A percentile compares a stretch with the other conserved stretches of the same genome.
Evolutionary conservation across 352 stramenopile genomes (phyloP).

Genomic region (Globisporangium carolinianum): DNA sequence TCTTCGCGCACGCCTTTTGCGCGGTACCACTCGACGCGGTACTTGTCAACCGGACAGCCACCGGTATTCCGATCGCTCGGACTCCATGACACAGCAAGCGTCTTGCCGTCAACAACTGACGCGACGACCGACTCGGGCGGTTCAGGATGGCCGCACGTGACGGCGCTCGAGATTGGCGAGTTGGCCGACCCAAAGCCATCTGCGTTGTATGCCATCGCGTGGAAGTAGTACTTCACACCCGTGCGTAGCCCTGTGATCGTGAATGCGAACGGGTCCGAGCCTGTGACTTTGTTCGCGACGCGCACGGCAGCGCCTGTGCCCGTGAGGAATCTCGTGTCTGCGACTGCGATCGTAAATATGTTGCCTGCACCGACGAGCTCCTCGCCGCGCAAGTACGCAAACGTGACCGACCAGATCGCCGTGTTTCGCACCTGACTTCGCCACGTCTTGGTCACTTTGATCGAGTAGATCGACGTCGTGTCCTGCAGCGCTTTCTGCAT

Average conservation of each 20-base stretch:
- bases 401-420: slow-evolving; percentile 90
- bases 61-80: slow-evolving; percentile 15
- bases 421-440: slow-evolving; percentile 40
- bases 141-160: slow-evolving; percentile 47
- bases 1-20: slow-evolving; percentile 42
- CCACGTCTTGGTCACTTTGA: slow-evolving; percentile 56
- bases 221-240: slow-evolving; percentile 60
- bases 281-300: slow-evolving; percentile 83
- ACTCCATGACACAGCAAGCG: slow-evolving; percentile 43
- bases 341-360: slow-evolving; percentile 70
- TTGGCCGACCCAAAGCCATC: slow-evolving; percentile 51
- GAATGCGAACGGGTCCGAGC: slow-evolving; percentile 85
- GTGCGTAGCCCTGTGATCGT: slow-evolving; percentile 48
- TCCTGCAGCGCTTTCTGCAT: slow-evolving; percentile 77
- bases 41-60: slow-evolving; percentile 48
- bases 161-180: slow-evolving; percentile 46
- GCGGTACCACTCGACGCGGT: slow-evolving; percentile 77
- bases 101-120: slow-evolving; percentile 47
- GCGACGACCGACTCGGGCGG: slow-evolving; percentile 37
- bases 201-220: slow-evolving; percentile 80
- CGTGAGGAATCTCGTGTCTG: slow-evolving; percentile 36
- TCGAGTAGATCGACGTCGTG: slow-evolving; percentile 82
- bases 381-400: slow-evolving; percentile 89
- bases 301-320: slow-evolving; percentile 55
- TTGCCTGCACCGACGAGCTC: slow-evolving; percentile 90